Conservation (phyloP, 1,139 yeast species). For the Meyerozyma sp. region DNA sequence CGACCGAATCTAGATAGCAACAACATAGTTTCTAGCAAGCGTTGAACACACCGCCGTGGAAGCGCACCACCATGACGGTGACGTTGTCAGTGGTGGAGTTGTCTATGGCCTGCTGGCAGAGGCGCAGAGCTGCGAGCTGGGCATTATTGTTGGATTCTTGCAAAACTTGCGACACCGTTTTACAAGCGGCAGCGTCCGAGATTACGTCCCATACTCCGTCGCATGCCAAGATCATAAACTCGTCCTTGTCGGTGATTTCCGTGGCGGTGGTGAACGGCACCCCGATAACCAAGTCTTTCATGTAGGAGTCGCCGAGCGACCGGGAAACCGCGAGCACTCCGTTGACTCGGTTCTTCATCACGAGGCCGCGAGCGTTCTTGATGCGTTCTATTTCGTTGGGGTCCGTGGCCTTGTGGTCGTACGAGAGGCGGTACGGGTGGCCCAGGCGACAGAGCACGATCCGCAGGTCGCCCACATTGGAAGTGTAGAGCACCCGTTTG, state of each 20-base stretch:
- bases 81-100: slow-evolving; percentile 85
- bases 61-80: slow-evolving; percentile 81
- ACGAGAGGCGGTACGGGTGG: slow-evolving; percentile 70
- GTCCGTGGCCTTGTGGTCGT: slow-evolving; percentile 95
- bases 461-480: slow-evolving; percentile 93
- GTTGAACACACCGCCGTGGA: slow-evolving; percentile 43
- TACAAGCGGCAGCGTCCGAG: slow-evolving; percentile 75
- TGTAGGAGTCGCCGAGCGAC: slow-evolving; percentile 89
- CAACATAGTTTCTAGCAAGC: too few relatives aligned
- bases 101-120: slow-evolving; percentile 75
- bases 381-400: slow-evolving; percentile 70
- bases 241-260: slow-evolving; percentile 57
- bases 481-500: slow-evolving; percentile 77
- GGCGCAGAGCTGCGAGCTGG: slow-evolving; percentile 57
- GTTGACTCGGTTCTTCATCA: slow-evolving; percentile 87
- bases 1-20: too few relatives aligned
- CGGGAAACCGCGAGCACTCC: slow-evolving; percentile 95
- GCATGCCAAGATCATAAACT: slow-evolving; percentile 82
- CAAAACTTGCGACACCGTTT: slow-evolving; percentile 48
- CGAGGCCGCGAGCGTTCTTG: slow-evolving; percentile 74
- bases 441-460: slow-evolving; percentile 73
- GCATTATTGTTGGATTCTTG: slow-evolving; percentile 42
- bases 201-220: slow-evolving; percentile 97
- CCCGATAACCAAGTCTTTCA: slow-evolving; percentile 86
- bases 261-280: slow-evolving; percentile 91